Evolutionary conservation across 2,329 filamentous ascomycete species (phyloP), one percentile per base, ranked within the genome.

Genomic region (Thielaviopsis euricoi): DNA sequence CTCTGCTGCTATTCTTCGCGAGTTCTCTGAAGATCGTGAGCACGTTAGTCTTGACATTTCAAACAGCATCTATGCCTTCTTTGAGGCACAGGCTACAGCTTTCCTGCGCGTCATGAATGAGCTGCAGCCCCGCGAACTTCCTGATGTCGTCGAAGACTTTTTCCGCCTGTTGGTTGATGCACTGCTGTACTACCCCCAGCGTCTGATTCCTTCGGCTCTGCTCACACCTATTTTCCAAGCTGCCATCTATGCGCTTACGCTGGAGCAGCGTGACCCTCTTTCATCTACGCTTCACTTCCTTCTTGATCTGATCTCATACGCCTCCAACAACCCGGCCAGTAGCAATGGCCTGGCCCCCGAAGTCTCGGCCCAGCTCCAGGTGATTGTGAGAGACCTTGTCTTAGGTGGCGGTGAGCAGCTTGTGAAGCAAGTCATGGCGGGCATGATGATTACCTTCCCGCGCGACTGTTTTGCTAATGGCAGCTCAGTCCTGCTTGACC

Each of bases 401-500:
- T 63, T 77, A 1, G 73, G 76, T 1, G 82, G 89, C 62, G 89
- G 93, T 43, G 84, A 89, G 65, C 74, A 82, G 58, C 76, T 98
- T 26, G 84, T 93, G 7, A 91, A 95, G 71, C 86, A 90, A 62
- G 84, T 95, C 59, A 78, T 98, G 73, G 93, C 90, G 1, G 93
- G 93, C 61, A 95, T 98, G 90, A 97, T 98, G 91, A 96, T 96
- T 69, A 94, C 86, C 0, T 98, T 98, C 72, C 94, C 93, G 0
- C 82, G 87, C 50, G 93, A 97, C 69, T 96, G 90, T 71, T 95
- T 97, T 67, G 85, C 90, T 0, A 93, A 98, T 67, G 90, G 89
- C 17, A 95, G 89, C 53, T 90, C 89, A 4, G 88, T 95, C n/a
- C 73, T 98, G 56, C 81, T 98, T 61, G 84, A 85, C 3, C 76